Base-by-base conservation (phyloP, 2,329 filamentous ascomycete species). In the Chrysosporium keratinophilum region DNA sequence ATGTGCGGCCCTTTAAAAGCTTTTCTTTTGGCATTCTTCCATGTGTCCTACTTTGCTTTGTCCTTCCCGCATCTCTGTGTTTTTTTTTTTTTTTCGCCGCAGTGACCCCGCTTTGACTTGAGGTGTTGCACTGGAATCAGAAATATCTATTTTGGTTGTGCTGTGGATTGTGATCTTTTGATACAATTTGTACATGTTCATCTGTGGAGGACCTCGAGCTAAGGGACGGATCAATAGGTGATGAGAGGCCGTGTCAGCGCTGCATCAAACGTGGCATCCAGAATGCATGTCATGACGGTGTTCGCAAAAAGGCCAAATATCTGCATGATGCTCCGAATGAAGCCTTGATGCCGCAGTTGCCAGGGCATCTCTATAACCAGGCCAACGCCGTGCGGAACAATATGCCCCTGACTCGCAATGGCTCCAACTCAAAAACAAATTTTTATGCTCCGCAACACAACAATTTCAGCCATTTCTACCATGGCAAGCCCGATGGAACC, bases 261-360 rank as follows among this genome's bases (percentile, higher is more conserved):
- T 98, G 93, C 69, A 88, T 97, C 62, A 96, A 96, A 71, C 85
- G 93, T 63, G 88, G 88, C 44, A 80, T 97, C 19, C 87, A 89
- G 64, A 89, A 95, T 67, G 82, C 82, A 57, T 98, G 93, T 66
- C 89, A 95, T 69, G 93, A 98, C 67, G 93, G 93, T 52, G 89
- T 97, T 50, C 85, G 93, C 59, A 98, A 98, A 72, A 98, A 97
- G 78, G 93, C 93, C 50, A 98, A 98, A 70, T 98, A 98, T 69
- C 85, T 98, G 54, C 90, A 97, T 66, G 93, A 97, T 77, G 89
- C 91, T 23, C 90, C 91, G 35, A 82, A 88, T 50, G 89, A 94
- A 67, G 89, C 89, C 44, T 76, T 96, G 58, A 80, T 91, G 66
- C 88, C 90, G n/a, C 88, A 93, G 41, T 78, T 93, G 46, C 83